These are phyloP conservation scores for Phytophthora tentaculata DNA, from an alignment of 352 stramenopile species.

Conservation along the genomic window DNA sequence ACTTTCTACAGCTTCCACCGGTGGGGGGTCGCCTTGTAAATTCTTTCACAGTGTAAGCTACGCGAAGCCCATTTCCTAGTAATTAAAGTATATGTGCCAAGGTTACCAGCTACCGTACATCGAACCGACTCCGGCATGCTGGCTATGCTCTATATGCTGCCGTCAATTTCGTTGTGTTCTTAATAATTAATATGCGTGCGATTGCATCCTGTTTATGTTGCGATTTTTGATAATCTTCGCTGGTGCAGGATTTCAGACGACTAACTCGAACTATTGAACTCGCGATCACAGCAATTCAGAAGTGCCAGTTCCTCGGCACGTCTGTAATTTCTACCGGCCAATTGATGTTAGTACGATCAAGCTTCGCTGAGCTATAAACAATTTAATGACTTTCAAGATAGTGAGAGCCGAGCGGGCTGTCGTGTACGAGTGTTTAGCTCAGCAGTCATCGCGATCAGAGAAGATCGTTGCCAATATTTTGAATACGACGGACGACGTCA, in stretches of 20 bases:
- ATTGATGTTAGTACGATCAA: constrained; percentile 25
- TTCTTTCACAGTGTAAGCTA: too few relatives aligned
- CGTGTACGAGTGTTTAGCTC: constrained; percentile 11
- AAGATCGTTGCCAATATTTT: constrained; percentile 5
- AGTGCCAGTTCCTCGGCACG: neutral
- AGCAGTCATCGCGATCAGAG: neutral
- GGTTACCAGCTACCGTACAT: neutral
- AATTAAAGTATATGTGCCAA: neutral
- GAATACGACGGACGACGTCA: constrained; percentile 17
- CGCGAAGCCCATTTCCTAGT: too few relatives aligned
- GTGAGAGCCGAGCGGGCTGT: neutral
- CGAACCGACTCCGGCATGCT: neutral
- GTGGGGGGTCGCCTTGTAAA: neutral
- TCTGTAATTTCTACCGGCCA: constrained; percentile 9
- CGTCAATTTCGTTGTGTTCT: constrained; percentile 13
- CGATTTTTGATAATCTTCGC: constrained; percentile 6
- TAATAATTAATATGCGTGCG: constrained; percentile 9
- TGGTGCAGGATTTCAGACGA: neutral
- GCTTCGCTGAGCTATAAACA: constrained; percentile 22
- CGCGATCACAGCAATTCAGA: neutral
- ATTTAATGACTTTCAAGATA: constrained; percentile 10
- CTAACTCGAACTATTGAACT: constrained; percentile 9
- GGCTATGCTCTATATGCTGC: neutral
- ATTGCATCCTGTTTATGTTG: neutral
- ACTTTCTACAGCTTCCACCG: constrained; percentile 35